Evolutionary conservation across 345 rosid species (phyloP).

Genomic region (Kandelia obovata): DNA sequence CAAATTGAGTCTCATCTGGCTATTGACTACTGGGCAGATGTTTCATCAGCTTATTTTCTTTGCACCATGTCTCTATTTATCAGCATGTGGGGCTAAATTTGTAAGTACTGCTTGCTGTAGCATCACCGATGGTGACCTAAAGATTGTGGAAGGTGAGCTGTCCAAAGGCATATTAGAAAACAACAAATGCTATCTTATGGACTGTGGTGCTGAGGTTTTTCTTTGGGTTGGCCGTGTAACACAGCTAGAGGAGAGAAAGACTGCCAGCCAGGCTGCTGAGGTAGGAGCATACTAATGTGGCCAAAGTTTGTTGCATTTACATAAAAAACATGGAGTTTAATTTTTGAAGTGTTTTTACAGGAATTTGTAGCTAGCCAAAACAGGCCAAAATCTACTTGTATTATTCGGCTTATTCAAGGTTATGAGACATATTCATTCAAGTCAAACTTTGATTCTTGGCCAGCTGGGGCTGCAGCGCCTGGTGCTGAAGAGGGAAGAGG

Average conservation of each 20-base stretch:
- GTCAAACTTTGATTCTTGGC: conserved; percentile 93
- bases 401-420: conserved; percentile 85
- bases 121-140: conserved; percentile 57
- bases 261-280: conserved; percentile 83
- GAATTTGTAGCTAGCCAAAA: conserved; percentile 67
- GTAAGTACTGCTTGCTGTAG: conserved; percentile 34
- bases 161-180: conserved; percentile 83
- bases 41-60: conserved; percentile 4
- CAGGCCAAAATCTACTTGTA: conserved; percentile 79
- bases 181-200: conserved; percentile 76
- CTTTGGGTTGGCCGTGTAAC: conserved; percentile 99
- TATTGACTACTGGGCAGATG: neutral
- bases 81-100: conserved; percentile 21
- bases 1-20: neutral
- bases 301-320: conserved; percentile 7
- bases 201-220: conserved; percentile 81
- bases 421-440: conserved; percentile 89
- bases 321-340: conserved; percentile 20
- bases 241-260: conserved; percentile 94
- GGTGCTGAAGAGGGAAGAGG: conserved; percentile 97
- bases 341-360: conserved; percentile 42
- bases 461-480: conserved; percentile 73
- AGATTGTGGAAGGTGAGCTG: conserved; percentile 58
- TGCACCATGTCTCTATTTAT: neutral
- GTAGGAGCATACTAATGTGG: conserved; percentile 29